A percentile compares a stretch with the other conserved stretches of the same genome.
phyloP scores from a whole-genome alignment of 1,139 yeast species.

The Debaryomycetaceae sp. region DNA sequence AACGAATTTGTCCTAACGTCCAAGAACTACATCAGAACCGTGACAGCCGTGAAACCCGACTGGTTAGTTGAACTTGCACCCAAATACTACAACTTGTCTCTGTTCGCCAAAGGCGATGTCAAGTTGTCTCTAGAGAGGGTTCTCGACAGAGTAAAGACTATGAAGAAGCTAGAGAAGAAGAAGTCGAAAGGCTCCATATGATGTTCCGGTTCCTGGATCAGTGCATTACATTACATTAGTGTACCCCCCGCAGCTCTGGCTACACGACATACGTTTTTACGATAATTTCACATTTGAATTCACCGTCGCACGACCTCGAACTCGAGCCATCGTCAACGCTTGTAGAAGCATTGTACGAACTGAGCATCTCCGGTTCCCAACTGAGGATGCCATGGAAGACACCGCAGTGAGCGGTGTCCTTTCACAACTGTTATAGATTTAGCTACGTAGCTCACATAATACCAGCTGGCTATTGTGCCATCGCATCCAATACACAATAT shows the following conservation, averaged over 20 bases:
- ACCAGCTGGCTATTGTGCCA: too few species aligned
- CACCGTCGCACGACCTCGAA: background rate
- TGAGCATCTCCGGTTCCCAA: too few species aligned
- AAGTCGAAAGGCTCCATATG: conserved; percentile 9
- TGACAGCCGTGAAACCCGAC: conserved; percentile 87
- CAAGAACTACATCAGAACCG: conserved; percentile 91
- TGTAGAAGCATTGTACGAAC: too few species aligned
- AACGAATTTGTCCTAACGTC: conserved; percentile 93
- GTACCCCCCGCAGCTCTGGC: background rate
- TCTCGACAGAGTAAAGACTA: conserved; percentile 45
- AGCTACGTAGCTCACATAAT: too few species aligned
- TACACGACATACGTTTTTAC: background rate
- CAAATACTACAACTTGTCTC: conserved; percentile 69
- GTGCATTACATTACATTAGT: too few species aligned
- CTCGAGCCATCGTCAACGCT: background rate
- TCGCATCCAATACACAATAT: too few species aligned
- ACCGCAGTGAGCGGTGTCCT: too few species aligned
- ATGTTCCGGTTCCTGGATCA: too few species aligned
- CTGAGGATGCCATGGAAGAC: too few species aligned
- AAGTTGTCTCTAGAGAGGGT: conserved; percentile 74
- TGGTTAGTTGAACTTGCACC: conserved; percentile 90
- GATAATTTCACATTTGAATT: background rate
- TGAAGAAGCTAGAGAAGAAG: conserved; percentile 32
- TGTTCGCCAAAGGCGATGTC: conserved; percentile 81
- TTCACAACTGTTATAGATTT: too few species aligned